phyloP scores from a whole-genome alignment of 2,329 filamentous ascomycete species.

The Bipolaris victoriae region DNA sequence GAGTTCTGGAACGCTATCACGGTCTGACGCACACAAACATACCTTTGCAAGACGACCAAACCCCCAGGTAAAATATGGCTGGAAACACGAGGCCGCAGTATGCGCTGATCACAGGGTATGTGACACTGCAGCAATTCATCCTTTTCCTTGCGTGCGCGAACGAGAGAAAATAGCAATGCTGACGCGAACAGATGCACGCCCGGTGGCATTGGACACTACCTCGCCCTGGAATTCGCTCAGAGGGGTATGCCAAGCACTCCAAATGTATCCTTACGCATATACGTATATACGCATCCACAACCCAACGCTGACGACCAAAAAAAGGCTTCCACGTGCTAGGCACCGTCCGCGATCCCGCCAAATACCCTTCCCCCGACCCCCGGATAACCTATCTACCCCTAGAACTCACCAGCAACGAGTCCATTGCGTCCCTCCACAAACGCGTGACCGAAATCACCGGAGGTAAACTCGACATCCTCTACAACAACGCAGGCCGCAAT shows the following conservation, averaged over 20 bases:
- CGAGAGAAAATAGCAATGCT: conserved; percentile 10
- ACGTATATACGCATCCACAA: background rate
- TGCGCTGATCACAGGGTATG: conserved; percentile 49
- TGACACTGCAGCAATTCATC: background rate
- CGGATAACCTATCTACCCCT: conserved; percentile 63
- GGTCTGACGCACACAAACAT: background rate
- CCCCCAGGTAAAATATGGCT: conserved; percentile 17
- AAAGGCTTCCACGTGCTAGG: conserved; percentile 63
- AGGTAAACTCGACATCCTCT: conserved; percentile 61
- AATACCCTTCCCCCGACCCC: conserved; percentile 56
- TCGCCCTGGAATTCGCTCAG: conserved; percentile 63
- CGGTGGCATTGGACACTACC: conserved; percentile 64
- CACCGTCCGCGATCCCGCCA: conserved; percentile 60
- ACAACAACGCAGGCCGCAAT: conserved; percentile 65
- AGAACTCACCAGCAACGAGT: conserved; percentile 59
- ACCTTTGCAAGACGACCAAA: background rate
- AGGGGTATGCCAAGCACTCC: conserved; percentile 36
- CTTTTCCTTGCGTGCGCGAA: background rate
- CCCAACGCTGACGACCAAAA: background rate
- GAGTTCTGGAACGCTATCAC: background rate
- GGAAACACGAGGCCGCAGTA: conserved; percentile 30
- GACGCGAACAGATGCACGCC: conserved; percentile 53
- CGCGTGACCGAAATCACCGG: conserved; percentile 56
- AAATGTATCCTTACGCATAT: background rate
- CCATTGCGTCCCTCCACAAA: conserved; percentile 55